phyloP scores from a whole-genome alignment of 2,329 filamentous ascomycete species.

The Ophiostoma ips region DNA sequence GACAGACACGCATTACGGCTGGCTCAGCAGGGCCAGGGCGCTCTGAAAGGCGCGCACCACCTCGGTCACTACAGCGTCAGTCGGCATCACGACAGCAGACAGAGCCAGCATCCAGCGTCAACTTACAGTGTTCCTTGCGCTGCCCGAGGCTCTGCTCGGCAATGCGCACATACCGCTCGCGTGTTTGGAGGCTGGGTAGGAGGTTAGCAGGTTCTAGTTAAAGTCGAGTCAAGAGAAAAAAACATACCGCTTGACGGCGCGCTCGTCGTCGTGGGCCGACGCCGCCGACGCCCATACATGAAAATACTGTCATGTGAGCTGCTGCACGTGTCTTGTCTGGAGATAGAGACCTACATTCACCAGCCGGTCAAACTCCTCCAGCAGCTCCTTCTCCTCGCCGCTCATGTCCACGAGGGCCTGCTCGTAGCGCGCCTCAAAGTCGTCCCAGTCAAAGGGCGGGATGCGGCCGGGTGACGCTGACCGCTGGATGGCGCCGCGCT shows the following conservation, averaged over 20 bases:
- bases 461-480: constrained; percentile 29
- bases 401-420: constrained; percentile 49
- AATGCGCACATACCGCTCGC: constrained; percentile 60
- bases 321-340: background rate
- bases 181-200: constrained; percentile 64
- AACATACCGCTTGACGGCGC: constrained; percentile 59
- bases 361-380: constrained; percentile 54
- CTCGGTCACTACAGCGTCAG: constrained; percentile 30
- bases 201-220: background rate
- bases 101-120: too few relatives aligned
- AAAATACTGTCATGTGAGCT: constrained; percentile 42
- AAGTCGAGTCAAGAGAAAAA: background rate
- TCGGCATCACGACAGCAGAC: background rate
- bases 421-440: constrained; percentile 58
- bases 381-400: constrained; percentile 47
- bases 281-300: constrained; percentile 64
- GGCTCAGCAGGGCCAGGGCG: constrained; percentile 41
- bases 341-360: constrained; percentile 21
- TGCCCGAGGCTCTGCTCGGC: constrained; percentile 57
- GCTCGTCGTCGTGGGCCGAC: constrained; percentile 56
- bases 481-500: constrained; percentile 2
- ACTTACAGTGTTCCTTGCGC: constrained; percentile 70
- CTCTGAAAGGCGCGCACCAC: constrained; percentile 51
- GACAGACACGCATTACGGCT: constrained; percentile 8
- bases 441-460: constrained; percentile 57